Conservation (phyloP, 1,284 basidiomycete genomes). For the Bondarzewia mesenterica region DNA sequence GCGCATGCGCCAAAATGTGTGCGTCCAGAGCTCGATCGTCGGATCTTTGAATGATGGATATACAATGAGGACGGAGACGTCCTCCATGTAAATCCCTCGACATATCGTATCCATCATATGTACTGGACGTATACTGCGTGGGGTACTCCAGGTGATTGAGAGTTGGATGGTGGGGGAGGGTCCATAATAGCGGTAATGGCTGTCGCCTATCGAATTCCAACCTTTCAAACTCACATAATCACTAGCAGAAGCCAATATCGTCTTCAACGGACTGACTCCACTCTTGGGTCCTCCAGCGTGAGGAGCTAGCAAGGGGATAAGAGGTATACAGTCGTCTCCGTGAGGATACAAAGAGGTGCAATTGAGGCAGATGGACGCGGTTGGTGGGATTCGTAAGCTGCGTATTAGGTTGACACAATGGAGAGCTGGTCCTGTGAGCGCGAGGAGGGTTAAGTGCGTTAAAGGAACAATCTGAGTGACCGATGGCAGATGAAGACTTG, state of each 20-base stretch:
- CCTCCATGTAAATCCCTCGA: not conserved
- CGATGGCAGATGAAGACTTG: not conserved
- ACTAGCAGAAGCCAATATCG: not conserved
- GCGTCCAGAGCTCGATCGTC: not conserved
- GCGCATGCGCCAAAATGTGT: not conserved
- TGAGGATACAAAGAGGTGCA: not conserved
- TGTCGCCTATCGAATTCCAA: not conserved
- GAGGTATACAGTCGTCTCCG: not conserved
- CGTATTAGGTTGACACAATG: not conserved
- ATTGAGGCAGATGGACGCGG: not conserved
- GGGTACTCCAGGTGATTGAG: not conserved
- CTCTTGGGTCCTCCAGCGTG: no score
- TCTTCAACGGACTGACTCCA: not conserved
- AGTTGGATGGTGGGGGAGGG: not conserved
- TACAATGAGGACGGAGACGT: not conserved
- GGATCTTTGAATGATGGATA: not conserved
- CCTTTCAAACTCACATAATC: not conserved
- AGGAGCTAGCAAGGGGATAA: not conserved
- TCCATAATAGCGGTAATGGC: not conserved
- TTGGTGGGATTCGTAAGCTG: not conserved
- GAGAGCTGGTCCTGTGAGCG: not conserved
- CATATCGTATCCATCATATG: not conserved
- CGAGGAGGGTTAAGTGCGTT: not conserved
- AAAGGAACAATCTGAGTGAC: not conserved
- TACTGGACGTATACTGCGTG: not conserved